phyloP scores from a whole-genome alignment of 2,329 filamentous ascomycete species.

The Arthrobotrys megalospora region DNA sequence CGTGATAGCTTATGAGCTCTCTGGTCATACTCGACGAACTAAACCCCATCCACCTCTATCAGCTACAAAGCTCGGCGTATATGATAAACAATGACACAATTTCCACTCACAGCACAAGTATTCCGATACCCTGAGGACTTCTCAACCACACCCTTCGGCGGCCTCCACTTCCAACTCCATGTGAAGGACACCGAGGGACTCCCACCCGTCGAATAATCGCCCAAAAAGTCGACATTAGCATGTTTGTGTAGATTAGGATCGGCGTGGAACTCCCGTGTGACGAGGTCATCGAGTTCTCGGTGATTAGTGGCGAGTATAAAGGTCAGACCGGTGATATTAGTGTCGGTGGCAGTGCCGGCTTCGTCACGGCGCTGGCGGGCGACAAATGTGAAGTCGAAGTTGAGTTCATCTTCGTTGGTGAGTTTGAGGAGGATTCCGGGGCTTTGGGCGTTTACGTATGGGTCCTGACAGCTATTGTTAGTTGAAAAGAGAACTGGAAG shows the following conservation, averaged over 20 bases:
- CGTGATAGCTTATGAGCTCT: slow-evolving; percentile 89
- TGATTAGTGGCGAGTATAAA: slow-evolving; percentile 89
- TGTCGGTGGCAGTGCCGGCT: slow-evolving; percentile 74
- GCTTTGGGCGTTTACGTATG: slow-evolving; percentile 73
- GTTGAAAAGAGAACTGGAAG: slow-evolving; percentile 56
- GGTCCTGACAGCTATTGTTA: slow-evolving; percentile 75
- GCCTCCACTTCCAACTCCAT: slow-evolving; percentile 98
- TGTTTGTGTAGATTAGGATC: slow-evolving; percentile 98
- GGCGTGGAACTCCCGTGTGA: slow-evolving; percentile 95
- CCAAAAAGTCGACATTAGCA: slow-evolving; percentile 93
- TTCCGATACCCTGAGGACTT: slow-evolving; percentile 92
- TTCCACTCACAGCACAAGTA: slow-evolving; percentile 81
- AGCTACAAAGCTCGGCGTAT: not conserved
- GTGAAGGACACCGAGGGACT: slow-evolving; percentile 87
- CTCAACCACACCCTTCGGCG: slow-evolving; percentile 85
- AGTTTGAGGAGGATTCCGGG: slow-evolving; percentile 89
- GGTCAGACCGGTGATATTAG: slow-evolving; percentile 87
- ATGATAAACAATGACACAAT: not conserved
- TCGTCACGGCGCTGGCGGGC: slow-evolving; percentile 73
- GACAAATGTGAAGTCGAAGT: slow-evolving; percentile 92
- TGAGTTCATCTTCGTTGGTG: slow-evolving; percentile 89
- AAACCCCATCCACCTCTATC: slow-evolving; percentile 39
- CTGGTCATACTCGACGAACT: slow-evolving; percentile 98
- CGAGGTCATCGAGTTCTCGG: slow-evolving; percentile 90
- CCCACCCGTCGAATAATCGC: slow-evolving; percentile 89